These are phyloP conservation scores for Pestalotiopsis sp. DNA, from an alignment of 2,329 filamentous ascomycete species.

Conservation along the genomic window DNA sequence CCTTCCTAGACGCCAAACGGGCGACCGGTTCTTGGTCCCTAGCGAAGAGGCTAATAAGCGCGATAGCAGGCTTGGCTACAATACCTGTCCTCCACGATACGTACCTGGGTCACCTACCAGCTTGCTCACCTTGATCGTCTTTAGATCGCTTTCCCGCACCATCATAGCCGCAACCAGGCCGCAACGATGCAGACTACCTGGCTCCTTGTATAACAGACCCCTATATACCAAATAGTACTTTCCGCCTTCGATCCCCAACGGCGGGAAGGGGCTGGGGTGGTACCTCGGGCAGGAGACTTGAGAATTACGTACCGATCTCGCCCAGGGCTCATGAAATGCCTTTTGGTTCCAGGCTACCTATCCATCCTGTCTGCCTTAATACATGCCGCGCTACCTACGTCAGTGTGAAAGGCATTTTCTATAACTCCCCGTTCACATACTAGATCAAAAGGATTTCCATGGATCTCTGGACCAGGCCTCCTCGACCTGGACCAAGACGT, in stretches of 20 bases:
- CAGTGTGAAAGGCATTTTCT: not conserved
- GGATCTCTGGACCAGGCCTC: not conserved
- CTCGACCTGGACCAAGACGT: not conserved
- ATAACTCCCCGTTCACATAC: not conserved
- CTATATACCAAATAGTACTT: not conserved
- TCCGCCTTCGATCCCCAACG: not conserved
- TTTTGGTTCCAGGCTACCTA: not conserved
- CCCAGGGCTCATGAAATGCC: not conserved
- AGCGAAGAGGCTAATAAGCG: not conserved
- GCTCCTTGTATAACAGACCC: not conserved
- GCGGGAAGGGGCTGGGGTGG: not conserved
- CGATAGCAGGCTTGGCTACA: not conserved
- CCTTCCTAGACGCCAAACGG: not conserved
- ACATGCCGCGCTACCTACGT: not conserved
- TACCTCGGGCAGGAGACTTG: not conserved
- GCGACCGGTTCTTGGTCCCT: not conserved
- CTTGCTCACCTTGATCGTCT: not conserved
- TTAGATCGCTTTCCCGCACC: not conserved
- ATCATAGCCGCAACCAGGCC: not conserved
- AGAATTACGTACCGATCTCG: not conserved
- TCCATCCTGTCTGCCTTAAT: not conserved
- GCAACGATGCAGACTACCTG: not conserved
- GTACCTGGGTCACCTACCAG: not conserved
- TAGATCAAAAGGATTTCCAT: not conserved
- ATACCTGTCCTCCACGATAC: not conserved